A percentile compares a stretch with the other conserved stretches of the same genome.
phyloP scores from a whole-genome alignment of 1,284 basidiomycete genomes.

The Trichosporon sp. region DNA sequence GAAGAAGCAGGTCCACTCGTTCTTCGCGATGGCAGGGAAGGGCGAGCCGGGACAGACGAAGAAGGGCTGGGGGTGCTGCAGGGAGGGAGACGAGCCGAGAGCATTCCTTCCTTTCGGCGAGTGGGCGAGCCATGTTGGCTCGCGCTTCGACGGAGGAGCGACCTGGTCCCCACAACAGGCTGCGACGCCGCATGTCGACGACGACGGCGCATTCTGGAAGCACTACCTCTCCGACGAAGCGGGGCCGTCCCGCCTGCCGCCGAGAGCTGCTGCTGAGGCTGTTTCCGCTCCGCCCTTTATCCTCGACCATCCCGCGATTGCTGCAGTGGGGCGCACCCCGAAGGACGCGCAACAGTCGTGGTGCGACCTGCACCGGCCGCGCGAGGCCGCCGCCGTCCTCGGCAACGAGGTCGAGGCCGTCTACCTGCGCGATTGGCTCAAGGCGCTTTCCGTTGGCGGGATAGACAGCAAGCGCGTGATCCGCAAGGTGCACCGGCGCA shows the following conservation, averaged over 20 bases:
- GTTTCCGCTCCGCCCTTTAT: conserved; percentile 17
- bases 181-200: not conserved
- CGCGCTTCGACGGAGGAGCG: not conserved
- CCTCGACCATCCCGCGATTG: conserved; percentile 33
- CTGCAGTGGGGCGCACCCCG: conserved; percentile 15
- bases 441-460: conserved; percentile 59
- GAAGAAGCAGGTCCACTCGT: conserved; percentile 23
- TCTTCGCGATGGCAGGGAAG: conserved; percentile 26
- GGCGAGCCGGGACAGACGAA: conserved; percentile 20
- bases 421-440: conserved; percentile 79
- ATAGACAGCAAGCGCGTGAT: conserved; percentile 40
- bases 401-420: conserved; percentile 70
- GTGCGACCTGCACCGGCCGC: conserved; percentile 73
- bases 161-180: not conserved
- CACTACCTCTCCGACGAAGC: not conserved
- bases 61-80: conserved; percentile 39
- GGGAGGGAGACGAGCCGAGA: conserved; percentile 31
- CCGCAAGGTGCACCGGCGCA: conserved; percentile 25
- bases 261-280: not conserved
- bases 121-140: conserved; percentile 25
- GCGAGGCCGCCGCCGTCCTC: conserved; percentile 66
- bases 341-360: conserved; percentile 56
- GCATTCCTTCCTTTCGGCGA: conserved; percentile 29
- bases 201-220: not conserved
- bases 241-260: not conserved